Evolutionary conservation across 164 flowering plant species (phyloP).

Genomic region (Euptelea pleiosperma): DNA sequence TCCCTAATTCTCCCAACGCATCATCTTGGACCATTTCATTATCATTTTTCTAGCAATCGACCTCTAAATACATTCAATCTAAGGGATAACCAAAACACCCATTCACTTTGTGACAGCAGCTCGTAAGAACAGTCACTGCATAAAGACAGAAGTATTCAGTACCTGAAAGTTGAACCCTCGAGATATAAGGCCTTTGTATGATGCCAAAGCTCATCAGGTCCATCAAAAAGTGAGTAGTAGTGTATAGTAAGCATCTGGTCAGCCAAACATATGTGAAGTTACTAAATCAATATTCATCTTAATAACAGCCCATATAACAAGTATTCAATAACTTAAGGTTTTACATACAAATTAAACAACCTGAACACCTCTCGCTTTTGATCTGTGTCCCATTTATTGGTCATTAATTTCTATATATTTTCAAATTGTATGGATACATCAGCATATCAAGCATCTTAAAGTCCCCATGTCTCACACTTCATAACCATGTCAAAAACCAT

Average conservation of each 20-base stretch:
- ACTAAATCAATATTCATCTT: neutral
- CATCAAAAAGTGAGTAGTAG: slow-evolving; percentile 91
- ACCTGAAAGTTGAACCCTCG: slow-evolving; percentile 80
- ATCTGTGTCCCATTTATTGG: too few relatives aligned
- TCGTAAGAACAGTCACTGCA: too few relatives aligned
- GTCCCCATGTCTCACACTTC: too few relatives aligned
- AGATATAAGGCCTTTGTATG: slow-evolving; percentile 63
- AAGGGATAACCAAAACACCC: too few relatives aligned
- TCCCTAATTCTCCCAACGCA: neutral
- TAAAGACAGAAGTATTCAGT: slow-evolving; percentile 5
- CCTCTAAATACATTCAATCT: too few relatives aligned
- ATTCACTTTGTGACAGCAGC: too few relatives aligned
- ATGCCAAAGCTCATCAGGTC: slow-evolving; percentile 86
- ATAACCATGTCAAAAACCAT: neutral
- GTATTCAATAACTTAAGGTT: neutral
- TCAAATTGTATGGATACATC: too few relatives aligned
- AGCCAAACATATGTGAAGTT: slow-evolving; percentile 10
- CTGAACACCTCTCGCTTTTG: neutral
- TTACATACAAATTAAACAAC: neutral
- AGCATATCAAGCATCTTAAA: too few relatives aligned
- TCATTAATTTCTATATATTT: too few relatives aligned
- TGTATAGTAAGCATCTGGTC: slow-evolving; percentile 97
- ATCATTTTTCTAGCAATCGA: too few relatives aligned
- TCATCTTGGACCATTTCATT: too few relatives aligned
- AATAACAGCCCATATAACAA: neutral